A percentile compares a stretch with the other conserved stretches of the same genome.
phyloP scores from a whole-genome alignment of 1,139 yeast species.

The Torulaspora pretoriensis region DNA sequence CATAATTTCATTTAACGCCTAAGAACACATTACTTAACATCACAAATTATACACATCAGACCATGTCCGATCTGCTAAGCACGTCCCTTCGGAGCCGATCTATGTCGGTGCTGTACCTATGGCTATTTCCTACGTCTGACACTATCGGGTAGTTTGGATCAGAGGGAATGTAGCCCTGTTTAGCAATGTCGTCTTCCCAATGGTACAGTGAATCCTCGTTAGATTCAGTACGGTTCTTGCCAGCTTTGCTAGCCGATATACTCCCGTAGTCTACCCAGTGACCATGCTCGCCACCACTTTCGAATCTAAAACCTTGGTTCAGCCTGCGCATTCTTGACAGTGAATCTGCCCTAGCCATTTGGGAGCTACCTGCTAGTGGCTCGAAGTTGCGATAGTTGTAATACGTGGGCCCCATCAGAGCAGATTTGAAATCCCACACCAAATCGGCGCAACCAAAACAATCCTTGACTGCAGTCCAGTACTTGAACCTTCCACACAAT shows the following conservation, averaged over 20 bases:
- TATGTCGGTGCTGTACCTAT: conserved; percentile 37
- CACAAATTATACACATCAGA: neutral
- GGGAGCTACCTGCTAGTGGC: conserved; percentile 55
- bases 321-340: conserved; percentile 66
- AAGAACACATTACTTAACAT: neutral
- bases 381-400: conserved; percentile 85
- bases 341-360: conserved; percentile 65
- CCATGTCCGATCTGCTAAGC: conserved; percentile 13
- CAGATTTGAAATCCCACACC: conserved; percentile 67
- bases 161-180: conserved; percentile 26
- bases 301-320: conserved; percentile 78
- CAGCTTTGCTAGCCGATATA: conserved; percentile 32
- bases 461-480: conserved; percentile 65
- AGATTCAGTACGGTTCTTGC: conserved; percentile 42
- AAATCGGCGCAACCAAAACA: conserved; percentile 73
- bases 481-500: conserved; percentile 59
- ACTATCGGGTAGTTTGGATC: conserved; percentile 53
- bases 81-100: conserved; percentile 32
- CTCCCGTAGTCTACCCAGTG: conserved; percentile 60
- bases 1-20: neutral
- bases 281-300: conserved; percentile 70
- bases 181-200: conserved; percentile 45
- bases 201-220: conserved; percentile 42
- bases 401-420: conserved; percentile 62
- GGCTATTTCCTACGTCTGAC: conserved; percentile 43